phyloP scores from a whole-genome alignment of 2,329 filamentous ascomycete genomes.

The Aureobasidium pullulans region DNA sequence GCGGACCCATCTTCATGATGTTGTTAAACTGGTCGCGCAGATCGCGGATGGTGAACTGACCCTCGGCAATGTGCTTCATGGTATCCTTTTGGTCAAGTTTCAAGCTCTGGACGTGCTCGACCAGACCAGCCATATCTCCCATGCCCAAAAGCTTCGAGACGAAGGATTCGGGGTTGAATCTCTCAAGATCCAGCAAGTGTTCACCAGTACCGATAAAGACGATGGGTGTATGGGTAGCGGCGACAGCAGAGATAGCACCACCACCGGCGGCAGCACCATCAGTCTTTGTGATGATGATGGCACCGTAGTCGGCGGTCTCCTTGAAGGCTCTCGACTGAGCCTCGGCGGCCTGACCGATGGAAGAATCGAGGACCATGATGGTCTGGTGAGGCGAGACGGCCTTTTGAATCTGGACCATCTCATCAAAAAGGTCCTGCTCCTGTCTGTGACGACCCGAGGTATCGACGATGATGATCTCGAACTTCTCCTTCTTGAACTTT shows the following conservation, averaged over 20 bases:
- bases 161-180: slow-evolving; percentile 87
- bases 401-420: slow-evolving; percentile 94
- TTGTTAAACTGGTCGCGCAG: slow-evolving; percentile 91
- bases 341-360: slow-evolving; percentile 93
- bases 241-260: slow-evolving; percentile 95
- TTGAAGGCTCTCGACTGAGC: slow-evolving; percentile 95
- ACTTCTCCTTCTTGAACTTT: slow-evolving; percentile 97
- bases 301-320: slow-evolving; percentile 90
- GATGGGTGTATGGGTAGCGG: slow-evolving; percentile 91
- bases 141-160: slow-evolving; percentile 91
- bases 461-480: slow-evolving; percentile 98
- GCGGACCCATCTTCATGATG: slow-evolving; percentile 98
- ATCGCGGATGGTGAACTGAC: slow-evolving; percentile 91
- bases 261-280: slow-evolving; percentile 93
- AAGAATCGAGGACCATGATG: slow-evolving; percentile 95
- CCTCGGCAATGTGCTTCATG: slow-evolving; percentile 97
- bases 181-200: slow-evolving; percentile 90
- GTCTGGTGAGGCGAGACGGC: slow-evolving; percentile 92
- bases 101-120: slow-evolving; percentile 92
- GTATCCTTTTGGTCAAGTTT: slow-evolving; percentile 98
- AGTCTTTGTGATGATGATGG: slow-evolving; percentile 98
- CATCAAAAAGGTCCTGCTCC: slow-evolving; percentile 88
- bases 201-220: slow-evolving; percentile 97
- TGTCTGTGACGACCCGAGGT: slow-evolving; percentile 93
- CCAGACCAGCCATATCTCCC: slow-evolving; percentile 90